phyloP scores from a whole-genome alignment of 768 basidiomycete species.

The Hortiboletus campestris region DNA sequence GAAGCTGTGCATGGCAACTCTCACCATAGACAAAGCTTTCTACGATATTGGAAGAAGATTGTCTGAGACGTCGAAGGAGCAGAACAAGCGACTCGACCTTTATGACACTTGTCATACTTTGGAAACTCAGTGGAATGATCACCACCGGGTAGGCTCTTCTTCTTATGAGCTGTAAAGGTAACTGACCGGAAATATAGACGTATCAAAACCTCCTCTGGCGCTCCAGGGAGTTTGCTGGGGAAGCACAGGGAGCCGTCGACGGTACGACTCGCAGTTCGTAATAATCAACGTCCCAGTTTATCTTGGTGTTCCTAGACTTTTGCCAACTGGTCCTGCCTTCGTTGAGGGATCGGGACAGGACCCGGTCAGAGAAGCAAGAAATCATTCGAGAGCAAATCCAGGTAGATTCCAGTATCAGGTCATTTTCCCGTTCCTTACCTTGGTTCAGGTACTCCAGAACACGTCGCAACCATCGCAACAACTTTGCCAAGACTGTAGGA shows the following conservation, averaged over 20 bases:
- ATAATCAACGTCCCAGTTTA: background rate
- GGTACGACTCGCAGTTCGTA: background rate
- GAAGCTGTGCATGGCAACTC: slow-evolving; percentile 11
- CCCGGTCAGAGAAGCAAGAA: slow-evolving; percentile 8
- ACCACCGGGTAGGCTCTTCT: slow-evolving; percentile 3
- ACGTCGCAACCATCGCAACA: slow-evolving; percentile 20
- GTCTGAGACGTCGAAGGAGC: slow-evolving; percentile 5
- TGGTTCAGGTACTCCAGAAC: slow-evolving; percentile 8
- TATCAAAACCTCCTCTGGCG: slow-evolving; percentile 19
- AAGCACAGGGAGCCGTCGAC: slow-evolving; percentile 17
- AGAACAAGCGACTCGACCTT: slow-evolving; percentile 7
- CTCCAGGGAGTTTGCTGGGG: slow-evolving; percentile 20
- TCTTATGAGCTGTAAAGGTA: too few species aligned
- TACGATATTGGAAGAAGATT: slow-evolving; percentile 11
- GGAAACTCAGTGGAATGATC: slow-evolving; percentile 17
- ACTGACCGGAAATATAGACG: slow-evolving; percentile 3
- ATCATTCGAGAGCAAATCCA: slow-evolving; percentile 18
- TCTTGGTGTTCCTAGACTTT: slow-evolving; percentile 5
- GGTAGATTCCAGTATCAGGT: background rate
- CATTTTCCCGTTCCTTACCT: background rate
- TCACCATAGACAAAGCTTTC: slow-evolving; percentile 18
- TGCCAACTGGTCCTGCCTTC: slow-evolving; percentile 16
- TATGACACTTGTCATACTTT: slow-evolving; percentile 10
- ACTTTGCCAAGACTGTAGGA: slow-evolving; percentile 18
- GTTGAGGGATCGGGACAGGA: slow-evolving; percentile 6